Evolutionary conservation across 495 filamentous ascomycete genomes (phyloP), one percentile per base, ranked within the genome.

Genomic region (Podospora appendiculata): DNA sequence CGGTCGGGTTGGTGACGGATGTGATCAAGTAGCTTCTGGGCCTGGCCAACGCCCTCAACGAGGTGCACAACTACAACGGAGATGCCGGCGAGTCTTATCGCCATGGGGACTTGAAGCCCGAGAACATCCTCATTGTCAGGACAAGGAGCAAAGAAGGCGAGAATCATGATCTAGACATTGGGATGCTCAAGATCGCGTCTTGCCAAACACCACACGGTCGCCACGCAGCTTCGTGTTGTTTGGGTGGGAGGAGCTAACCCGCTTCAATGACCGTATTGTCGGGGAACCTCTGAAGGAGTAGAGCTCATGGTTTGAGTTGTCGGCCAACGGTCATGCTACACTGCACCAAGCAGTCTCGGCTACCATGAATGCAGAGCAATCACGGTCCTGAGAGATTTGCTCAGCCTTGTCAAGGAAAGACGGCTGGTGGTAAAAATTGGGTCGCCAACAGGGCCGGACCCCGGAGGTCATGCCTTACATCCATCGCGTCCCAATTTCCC

Each of bases 91-190:
- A 34, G 19, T 39, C 54, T 18, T 51, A 47, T 25, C 25, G 54
- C 35, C 63, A 63, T 48, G 63, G 63, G 17, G 63, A 66, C 36
- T 32, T 66, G 32, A 66, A 66, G 41, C 60, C 63, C 7, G 63
- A 61, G n/a, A 66, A 66, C 45, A 62, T 62, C 44, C 35, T 61
- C 3, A 41, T 32, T 11, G 55, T 55, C n/a, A 17, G 18, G 2
- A 34, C 6, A n/a, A 33, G 4, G 4, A 5, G 8, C 8, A 41
- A 48, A 17, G n/a, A 16, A 19, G 16, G 41, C 9, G 9, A 13
- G 9, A 38, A 38, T 38, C 36, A 1, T 3, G 13, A 38, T 38
- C 36, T 11, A 8, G 36, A 38, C 13, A 9, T 48, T 9, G 55
- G 56, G 34, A 46, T 32, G 18, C 53, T 67, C 0, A 55, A 53